Base-by-base conservation (phyloP, 108 stramenopile genomes). In the Bacterosira constricta region DNA sequence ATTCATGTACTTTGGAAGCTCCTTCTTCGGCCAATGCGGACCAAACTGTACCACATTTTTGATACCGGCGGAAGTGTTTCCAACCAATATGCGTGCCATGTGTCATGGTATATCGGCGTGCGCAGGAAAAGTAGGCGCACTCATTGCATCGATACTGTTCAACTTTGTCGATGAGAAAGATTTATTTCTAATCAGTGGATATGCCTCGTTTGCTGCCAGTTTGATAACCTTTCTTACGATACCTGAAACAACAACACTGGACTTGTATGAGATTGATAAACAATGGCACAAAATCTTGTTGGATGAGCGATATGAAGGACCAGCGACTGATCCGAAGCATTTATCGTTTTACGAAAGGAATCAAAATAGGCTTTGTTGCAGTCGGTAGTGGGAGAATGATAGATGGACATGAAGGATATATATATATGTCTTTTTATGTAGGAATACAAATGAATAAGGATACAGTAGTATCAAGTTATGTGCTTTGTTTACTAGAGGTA, bases 11-110 rank as follows among this genome's bases (percentile, higher is more conserved):
- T 72, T 89, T 42, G 73, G 68, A 29, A 77, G 79, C 37, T 83
- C 85, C 15, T 89, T 91, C 70, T 85, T 89, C 57, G 90, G 90
- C 4, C 88, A 91, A 51, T 74, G 86, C 15, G 90, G 88, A 12
- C 90, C 90, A 13, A 91, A 91, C 44, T 83, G 80, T 27, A 91
- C 90, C 11, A 91, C 90, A 10, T 90, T 88, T 69, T 50, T 81
- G 53, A 71, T 87, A 49, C 87, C 90, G 5, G 81, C 86, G 8
- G 86, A 89, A 61, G 69, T 63, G 5, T 77, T 71, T 51, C 89
- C 87, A 10, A 88, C 90, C 13, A 82, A 85, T 62, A 68, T 83
- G 75, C 69, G 90, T 26, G 89, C 88, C 10, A 66, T 85, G 47
- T 84, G 85, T 36, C 90, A 92, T 61, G 90, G 90, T 0, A 86